Conservation (phyloP, 2,329 filamentous ascomycete genomes). For the Podosphaera fusca region DNA sequence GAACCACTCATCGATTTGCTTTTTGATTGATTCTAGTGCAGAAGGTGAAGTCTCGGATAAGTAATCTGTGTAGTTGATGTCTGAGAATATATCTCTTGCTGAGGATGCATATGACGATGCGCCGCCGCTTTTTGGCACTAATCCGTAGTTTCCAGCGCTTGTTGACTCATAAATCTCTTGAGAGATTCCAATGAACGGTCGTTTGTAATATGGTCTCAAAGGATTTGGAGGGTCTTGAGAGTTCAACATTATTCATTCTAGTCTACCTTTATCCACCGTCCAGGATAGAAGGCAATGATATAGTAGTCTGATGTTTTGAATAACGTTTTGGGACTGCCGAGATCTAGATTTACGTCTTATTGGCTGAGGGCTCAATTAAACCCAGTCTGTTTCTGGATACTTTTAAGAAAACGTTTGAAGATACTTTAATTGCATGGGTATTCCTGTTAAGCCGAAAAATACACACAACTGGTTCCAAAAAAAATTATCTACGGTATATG, state of each 20-base stretch:
- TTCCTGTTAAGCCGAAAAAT: no score
- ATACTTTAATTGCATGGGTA: no score
- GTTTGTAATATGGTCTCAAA: slow-evolving; percentile 35
- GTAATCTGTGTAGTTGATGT: slow-evolving; percentile 82
- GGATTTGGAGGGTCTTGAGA: slow-evolving; percentile 30
- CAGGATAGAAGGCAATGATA: slow-evolving; percentile 1
- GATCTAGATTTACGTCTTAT: slow-evolving; percentile 3
- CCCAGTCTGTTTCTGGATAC: no score
- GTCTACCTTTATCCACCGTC: no score
- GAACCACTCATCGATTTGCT: slow-evolving; percentile 60
- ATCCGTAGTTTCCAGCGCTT: slow-evolving; percentile 12
- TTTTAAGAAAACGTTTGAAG: no score
- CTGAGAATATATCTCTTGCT: slow-evolving; percentile 67
- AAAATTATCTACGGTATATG: no score
- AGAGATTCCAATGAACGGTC: slow-evolving; percentile 39
- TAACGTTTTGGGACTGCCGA: background rate
- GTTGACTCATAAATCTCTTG: slow-evolving; percentile 20
- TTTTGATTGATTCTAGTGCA: slow-evolving; percentile 48
- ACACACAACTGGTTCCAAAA: no score
- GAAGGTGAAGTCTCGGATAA: slow-evolving; percentile 55
- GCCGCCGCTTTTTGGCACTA: slow-evolving; percentile 16
- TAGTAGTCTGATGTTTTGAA: background rate
- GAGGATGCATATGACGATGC: slow-evolving; percentile 33
- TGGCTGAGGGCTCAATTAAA: no score
- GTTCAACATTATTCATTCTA: background rate